Base-by-base conservation (phyloP, 495 filamentous ascomycete species). In the Friedmanniomyces simplex region DNA sequence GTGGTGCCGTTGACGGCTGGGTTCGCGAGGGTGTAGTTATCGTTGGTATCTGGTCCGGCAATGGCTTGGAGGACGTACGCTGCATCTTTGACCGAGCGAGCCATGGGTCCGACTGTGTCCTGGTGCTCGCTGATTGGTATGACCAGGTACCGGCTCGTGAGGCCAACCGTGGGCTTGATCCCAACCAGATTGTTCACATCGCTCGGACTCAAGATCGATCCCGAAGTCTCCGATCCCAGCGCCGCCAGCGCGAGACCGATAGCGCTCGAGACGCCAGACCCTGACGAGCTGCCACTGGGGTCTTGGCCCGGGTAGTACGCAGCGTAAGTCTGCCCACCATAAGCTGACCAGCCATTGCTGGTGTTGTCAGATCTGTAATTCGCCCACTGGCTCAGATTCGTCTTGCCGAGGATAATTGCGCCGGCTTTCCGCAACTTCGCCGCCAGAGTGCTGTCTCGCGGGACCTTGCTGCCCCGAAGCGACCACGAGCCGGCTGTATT, bases 81-180 rank as follows among this genome's bases (percentile, higher is more conserved):
- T 0, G 83, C 83, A 62, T 88, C 84, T 60, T 76, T 79, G 55
- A 88, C 83, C 0, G 76, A 81, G 16, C 79, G 67, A 13, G 82
- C 77, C 74, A 87, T 79, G 0, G 83, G 81, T 0, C 83, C 84
- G 25, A 85, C 71, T 0, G 82, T 86, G 61, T 87, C 84, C 65
- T 82, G 81, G 59, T 76, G 78, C 64, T 80, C 68, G 36, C 71
- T 77, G 52, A 85, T 77, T 18, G 84, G 84, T 25, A 87, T 78
- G 18, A 85, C 81, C 21, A 82, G 71, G 53, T 76, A 66, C 11
- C 82, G 70, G 16, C 79, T 82, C 10, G 81, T 85, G n/a, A 85
- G 72, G 0, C 85, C 85, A 12, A 86, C 82, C 0, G 83, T 84
- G 12, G 84, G 84, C 67, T 87, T 87, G 67, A 83, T 77, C 7